Conservation (phyloP, 805 yeast genomes). For the Suhomyces vadensis region DNA sequence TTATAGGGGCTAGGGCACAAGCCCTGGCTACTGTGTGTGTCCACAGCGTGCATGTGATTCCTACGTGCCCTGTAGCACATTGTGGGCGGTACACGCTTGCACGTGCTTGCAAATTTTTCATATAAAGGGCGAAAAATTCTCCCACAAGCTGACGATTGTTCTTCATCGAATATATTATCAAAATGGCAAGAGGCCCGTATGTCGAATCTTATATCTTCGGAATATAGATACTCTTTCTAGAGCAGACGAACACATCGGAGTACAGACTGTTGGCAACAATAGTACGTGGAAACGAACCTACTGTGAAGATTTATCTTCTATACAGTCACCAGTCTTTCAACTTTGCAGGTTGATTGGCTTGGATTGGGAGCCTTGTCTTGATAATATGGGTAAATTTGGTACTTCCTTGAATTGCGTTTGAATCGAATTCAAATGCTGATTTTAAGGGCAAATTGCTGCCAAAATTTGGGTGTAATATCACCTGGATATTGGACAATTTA, state of each 20-base stretch:
- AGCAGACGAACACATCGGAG: conserved; percentile 20
- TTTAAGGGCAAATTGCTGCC: too few relatives aligned
- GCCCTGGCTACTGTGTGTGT: not conserved
- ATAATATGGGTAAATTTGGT: conserved; percentile 25
- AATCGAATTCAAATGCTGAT: not conserved
- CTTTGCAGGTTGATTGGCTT: conserved; percentile 21
- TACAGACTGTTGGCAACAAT: conserved; percentile 9
- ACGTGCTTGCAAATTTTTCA: not conserved
- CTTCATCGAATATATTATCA: conserved; percentile 23
- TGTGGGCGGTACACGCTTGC: not conserved
- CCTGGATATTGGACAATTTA: too few relatives aligned
- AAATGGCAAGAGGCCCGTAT: conserved; percentile 57
- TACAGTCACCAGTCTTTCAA: conserved; percentile 24
- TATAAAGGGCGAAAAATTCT: not conserved
- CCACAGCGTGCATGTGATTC: too few relatives aligned
- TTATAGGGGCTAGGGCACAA: conserved; percentile 2
- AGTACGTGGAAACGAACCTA: conserved; percentile 8
- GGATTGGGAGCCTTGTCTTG: conserved; percentile 54
- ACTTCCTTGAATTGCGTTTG: not conserved
- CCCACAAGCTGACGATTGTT: not conserved
- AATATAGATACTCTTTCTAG: conserved; percentile 12
- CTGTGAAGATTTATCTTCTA: conserved; percentile 4
- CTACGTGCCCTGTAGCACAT: too few relatives aligned
- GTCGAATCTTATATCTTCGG: conserved; percentile 22
- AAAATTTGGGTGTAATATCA: too few relatives aligned